Evolutionary conservation across 345 rosid genomes (phyloP), one percentile per base, ranked within the genome.

Genomic region (Carallia pectinifolia): DNA sequence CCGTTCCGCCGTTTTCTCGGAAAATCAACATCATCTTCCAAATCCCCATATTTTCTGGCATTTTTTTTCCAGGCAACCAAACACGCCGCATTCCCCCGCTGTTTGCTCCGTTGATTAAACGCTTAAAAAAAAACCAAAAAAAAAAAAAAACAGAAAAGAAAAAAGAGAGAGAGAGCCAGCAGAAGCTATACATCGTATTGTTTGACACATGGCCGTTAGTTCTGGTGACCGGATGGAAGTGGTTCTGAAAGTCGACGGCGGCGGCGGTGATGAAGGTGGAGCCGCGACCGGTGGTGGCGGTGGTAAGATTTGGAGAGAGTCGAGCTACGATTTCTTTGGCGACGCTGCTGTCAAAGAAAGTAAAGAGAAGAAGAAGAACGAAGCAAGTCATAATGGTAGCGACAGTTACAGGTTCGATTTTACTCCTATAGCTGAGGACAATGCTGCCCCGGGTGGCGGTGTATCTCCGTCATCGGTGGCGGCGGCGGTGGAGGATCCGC

Each of bases 271-370:
- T 2, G 76, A 50, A 18, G 63, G 39, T 63, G 77, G 76, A 40
- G 81, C 33, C 19, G 56, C 75, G 23, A 62, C 82, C 2, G 36
- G 53, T 17, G 81, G 70, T 1, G 36, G 53, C 30, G 16, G 65
- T 27, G 61, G 70, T 17, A 82, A 72, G 70, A 75, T 89, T 64
- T 82, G 86, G 95, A 84, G 93, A 69, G 96, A 71, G 17, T 74
- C 91, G 27, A 89, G 93, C 71, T 82, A 81, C 70, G 89, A 76
- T 64, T 87, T 87, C 48, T 75, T 80, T 80, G 62, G 67, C 1
- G 83, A 80, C 65, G 68, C 63, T 1, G 70, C 67, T 23, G 67
- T n/a, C 17, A 65, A 64, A 37, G 73, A 78, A 38, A 77, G 34
- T 36, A 74, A 61, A 12, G 68, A 61, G 29, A 53, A 48, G 29